phyloP scores from a whole-genome alignment of 768 basidiomycete species.

The Panaeolus papilionaceus region DNA sequence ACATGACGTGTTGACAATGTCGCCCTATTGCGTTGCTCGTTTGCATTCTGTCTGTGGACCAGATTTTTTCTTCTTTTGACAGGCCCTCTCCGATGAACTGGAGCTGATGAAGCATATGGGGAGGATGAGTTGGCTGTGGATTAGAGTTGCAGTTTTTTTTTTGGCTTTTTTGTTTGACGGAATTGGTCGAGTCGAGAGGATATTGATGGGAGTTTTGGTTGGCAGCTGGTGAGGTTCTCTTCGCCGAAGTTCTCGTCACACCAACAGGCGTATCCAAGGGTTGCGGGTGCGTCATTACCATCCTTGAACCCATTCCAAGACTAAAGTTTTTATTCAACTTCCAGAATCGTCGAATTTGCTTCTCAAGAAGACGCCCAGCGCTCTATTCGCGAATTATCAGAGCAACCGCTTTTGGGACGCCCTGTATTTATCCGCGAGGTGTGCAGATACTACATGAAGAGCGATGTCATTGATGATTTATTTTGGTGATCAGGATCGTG shows the following conservation, averaged over 20 bases:
- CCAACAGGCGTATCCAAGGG: conserved; percentile 98
- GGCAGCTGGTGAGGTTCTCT: conserved; percentile 99
- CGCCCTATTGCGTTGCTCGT: conserved; percentile 1
- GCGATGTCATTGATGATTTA: no score
- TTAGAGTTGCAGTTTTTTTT: conserved; percentile 36
- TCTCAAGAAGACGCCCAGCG: conserved; percentile 90
- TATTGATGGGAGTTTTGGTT: conserved; percentile 94
- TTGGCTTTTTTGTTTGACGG: conserved; percentile 52
- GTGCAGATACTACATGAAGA: not conserved
- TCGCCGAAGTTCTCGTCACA: conserved; percentile 98
- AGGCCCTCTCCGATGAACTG: conserved; percentile 44
- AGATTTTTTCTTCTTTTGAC: conserved; percentile 18
- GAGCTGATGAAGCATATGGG: conserved; percentile 41
- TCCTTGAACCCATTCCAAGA: conserved; percentile 21
- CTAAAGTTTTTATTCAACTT: conserved; percentile 15
- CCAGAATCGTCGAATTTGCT: conserved; percentile 93
- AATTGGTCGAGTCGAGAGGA: conserved; percentile 76
- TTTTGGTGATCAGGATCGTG: conserved; percentile 78
- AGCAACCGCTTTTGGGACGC: conserved; percentile 88
- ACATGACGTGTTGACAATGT: conserved; percentile 9
- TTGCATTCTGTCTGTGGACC: not conserved
- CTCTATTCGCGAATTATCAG: conserved; percentile 89
- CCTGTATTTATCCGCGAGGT: conserved; percentile 98
- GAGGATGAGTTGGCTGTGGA: conserved; percentile 32
- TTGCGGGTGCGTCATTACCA: conserved; percentile 82